Evolutionary conservation across 805 yeast genomes (phyloP), one percentile per base, ranked within the genome.

Genomic region (Alloascoidea africana): DNA sequence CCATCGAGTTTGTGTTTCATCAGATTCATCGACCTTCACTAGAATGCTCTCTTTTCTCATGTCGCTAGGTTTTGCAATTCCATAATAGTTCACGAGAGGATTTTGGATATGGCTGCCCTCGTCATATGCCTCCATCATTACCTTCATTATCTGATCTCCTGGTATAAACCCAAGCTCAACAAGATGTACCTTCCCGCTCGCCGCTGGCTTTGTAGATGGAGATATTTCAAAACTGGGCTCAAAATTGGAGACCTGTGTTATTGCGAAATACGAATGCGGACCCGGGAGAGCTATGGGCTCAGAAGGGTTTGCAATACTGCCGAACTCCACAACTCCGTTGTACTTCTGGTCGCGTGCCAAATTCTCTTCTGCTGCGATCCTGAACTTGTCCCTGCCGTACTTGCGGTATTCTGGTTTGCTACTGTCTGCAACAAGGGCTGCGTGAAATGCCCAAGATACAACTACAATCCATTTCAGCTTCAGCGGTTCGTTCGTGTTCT

Each of bases 371-470:
- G 86, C 93, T 0, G 95, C 94, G 27, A 72, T 55, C 41, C 66
- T 59, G 54, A 87, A 87, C 39, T 94, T 58, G 33, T 72, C 71
- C 4, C 62, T 48, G 1, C 94, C 96, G 42, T 66, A 60, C 36
- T 63, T 62, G 18, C 86, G 62, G 52, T 79, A 57, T 45, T 77
- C 79, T 0, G 77, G 74, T 0, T 75, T 63, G 44, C 84, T 89
- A 38, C 87, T 73, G 40, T 79, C 79, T 18, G 87, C 87, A 2
- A 87, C 86, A 36, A 87, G 55, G 3, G 86, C 71, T 2, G 96
- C 85, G 55, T 87, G 96, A 44, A 85, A 70, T 0, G 79, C 93
- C 83, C 94, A 76, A 0, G 94, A 81, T 0, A 73, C 63, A 5
- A 86, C 93, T 2, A 83, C 83, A 14, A 1, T 40, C 37, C 3